Evolutionary conservation across 2,329 filamentous ascomycete species (phyloP), one percentile per base, ranked within the genome.

Genomic region (Amylocarpus encephaloides): DNA sequence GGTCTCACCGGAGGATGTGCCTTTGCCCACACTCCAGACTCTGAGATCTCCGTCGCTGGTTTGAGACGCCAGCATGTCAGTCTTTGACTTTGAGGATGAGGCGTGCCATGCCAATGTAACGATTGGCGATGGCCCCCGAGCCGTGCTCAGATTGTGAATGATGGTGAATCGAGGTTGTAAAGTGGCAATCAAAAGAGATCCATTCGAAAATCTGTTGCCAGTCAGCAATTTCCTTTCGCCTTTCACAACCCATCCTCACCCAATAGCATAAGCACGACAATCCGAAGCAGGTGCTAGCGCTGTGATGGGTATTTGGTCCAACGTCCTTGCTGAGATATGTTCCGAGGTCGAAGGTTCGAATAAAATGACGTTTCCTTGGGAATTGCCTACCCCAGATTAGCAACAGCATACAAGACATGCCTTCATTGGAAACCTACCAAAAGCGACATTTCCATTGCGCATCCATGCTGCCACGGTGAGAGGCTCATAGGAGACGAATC

Each of bases 21-120:
- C 79, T 69, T 97, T 98, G 16, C 92, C 82, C 48, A 98, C 86
- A 64, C 93, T 98, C 93, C 93, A 98, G 16, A 98, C 91, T 59
- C 91, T 80, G 41, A 98, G 73, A 64, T 98, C 92, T 16, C 93
- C 92, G 64, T 96, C 91, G 46, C 86, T 79, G 3, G 89, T 93
- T 69, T 97, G 92, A 7, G 90, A 88, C 1, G 92, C 92, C 62
- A 98, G 74, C 93, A 98, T 98, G 64, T 97, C 92, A 1, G 93
- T 95, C 70, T 95, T 96, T 68, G 96, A 91, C 59, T 91, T 88
- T 0, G 91, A 86, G 0, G 93, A 96, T 0, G 93, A 96, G 34
- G 92, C 91, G 74, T 98, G 93, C 93, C 93, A 98, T 51, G 89
- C 82, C 16, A 98, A 72, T 7, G 83, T 88, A 3, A 91, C 83